Evolutionary conservation across 352 stramenopile species (phyloP).

Genomic region (Phytopythium vexans): DNA sequence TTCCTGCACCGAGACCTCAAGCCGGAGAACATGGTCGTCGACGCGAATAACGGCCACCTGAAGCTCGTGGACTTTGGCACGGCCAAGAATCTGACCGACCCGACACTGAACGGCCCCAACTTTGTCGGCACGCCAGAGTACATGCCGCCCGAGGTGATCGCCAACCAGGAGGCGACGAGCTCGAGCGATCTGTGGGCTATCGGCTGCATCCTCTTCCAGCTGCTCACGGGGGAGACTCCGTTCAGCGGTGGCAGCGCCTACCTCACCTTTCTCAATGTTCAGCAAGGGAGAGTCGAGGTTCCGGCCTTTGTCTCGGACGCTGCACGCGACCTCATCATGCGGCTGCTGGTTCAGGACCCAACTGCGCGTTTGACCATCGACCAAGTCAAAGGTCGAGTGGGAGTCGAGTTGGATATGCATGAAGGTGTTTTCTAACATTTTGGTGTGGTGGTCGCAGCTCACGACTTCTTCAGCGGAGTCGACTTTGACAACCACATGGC

Average conservation of each 20-base stretch:
- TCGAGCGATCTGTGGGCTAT: slow-evolving; percentile 77
- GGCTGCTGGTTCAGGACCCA: slow-evolving; percentile 50
- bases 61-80: slow-evolving; percentile 85
- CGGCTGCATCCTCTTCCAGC: slow-evolving; percentile 74
- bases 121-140: slow-evolving; percentile 90
- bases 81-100: slow-evolving; percentile 64
- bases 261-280: slow-evolving; percentile 72
- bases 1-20: slow-evolving; percentile 95
- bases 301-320: slow-evolving; percentile 61
- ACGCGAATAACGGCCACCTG: slow-evolving; percentile 48
- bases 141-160: slow-evolving; percentile 83
- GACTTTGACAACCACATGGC: slow-evolving; percentile 68
- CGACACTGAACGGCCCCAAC: slow-evolving; percentile 71
- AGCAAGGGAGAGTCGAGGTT: slow-evolving; percentile 54
- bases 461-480: slow-evolving; percentile 71
- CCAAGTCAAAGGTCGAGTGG: slow-evolving; percentile 52
- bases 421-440: not conserved
- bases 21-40: slow-evolving; percentile 95
- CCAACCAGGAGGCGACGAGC: slow-evolving; percentile 65
- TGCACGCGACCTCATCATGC: slow-evolving; percentile 60
- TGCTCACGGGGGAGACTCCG: slow-evolving; percentile 76
- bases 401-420: too few species aligned
- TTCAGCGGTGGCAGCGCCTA: slow-evolving; percentile 79
- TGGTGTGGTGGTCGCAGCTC: slow-evolving; percentile 23
- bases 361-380: slow-evolving; percentile 32